A percentile compares a stretch with the other conserved stretches of the same genome.
Evolutionary conservation across 2,329 filamentous ascomycete species (phyloP).

Genomic region (Clarireedia monteithiana): DNA sequence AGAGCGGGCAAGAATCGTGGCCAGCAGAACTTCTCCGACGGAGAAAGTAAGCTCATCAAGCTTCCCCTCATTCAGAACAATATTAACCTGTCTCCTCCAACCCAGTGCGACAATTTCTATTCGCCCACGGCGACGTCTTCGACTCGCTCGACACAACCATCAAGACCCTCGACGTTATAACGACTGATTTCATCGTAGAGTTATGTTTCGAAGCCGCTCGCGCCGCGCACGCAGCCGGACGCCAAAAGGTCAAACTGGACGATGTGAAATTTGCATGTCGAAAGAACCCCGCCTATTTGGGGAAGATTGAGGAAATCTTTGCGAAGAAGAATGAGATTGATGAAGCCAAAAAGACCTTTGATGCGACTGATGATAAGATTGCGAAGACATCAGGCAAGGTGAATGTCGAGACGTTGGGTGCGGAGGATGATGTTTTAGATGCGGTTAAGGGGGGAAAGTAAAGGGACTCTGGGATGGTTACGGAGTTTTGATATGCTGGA

Average conservation of each 20-base stretch:
- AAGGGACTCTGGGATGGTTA: no score
- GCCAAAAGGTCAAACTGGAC: constrained; percentile 96
- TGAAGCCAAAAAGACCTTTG: constrained; percentile 68
- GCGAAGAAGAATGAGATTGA: constrained; percentile 85
- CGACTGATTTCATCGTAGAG: constrained; percentile 94
- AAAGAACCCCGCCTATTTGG: constrained; percentile 76
- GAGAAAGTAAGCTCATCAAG: constrained; percentile 51
- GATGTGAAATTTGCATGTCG: constrained; percentile 94
- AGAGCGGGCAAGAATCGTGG: constrained; percentile 73
- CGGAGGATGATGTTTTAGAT: constrained; percentile 44
- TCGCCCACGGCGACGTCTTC: constrained; percentile 70
- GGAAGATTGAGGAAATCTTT: constrained; percentile 81
- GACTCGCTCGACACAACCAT: constrained; percentile 77
- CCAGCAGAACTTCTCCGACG: constrained; percentile 70
- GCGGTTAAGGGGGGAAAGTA: constrained; percentile 22
- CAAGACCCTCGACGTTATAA: constrained; percentile 84
- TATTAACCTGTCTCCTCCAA: constrained; percentile 6
- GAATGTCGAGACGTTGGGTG: constrained; percentile 44
- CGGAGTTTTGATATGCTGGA: no score
- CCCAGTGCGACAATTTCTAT: constrained; percentile 65
- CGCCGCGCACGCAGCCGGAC: constrained; percentile 75
- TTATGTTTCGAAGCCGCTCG: constrained; percentile 85
- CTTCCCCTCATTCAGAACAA: neutral
- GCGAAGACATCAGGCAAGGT: constrained; percentile 39
- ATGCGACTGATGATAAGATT: constrained; percentile 58